Evolutionary conservation across 768 basidiomycete species (phyloP).

Genomic region (Tulasnella sp.): DNA sequence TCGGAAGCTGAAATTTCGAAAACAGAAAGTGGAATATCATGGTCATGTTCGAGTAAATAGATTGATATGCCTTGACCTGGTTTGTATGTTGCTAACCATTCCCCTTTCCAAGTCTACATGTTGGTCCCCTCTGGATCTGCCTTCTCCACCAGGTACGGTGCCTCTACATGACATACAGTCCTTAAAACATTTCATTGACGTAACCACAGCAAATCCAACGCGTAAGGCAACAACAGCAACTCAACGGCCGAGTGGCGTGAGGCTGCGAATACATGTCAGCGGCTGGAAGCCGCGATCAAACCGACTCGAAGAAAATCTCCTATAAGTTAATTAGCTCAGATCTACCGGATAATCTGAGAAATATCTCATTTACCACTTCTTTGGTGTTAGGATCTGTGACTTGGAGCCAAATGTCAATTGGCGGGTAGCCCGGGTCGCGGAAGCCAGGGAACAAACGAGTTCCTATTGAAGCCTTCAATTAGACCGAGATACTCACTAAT

Average conservation of each 20-base stretch:
- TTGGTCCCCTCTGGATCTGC: no score
- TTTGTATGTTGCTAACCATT: background rate
- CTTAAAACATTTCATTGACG: no score
- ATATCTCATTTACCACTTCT: background rate
- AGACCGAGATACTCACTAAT: background rate
- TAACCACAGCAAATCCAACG: background rate
- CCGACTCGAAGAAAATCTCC: background rate
- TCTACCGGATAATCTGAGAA: background rate
- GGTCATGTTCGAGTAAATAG: slow-evolving; percentile 82
- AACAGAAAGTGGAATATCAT: slow-evolving; percentile 98
- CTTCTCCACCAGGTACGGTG: no score
- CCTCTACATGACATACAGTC: no score
- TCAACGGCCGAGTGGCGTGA: no score
- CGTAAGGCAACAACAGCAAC: no score
- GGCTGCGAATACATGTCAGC: background rate
- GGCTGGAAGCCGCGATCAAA: background rate
- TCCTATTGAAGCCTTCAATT: background rate
- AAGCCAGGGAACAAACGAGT: no score
- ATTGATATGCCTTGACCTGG: background rate
- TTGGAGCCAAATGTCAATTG: no score
- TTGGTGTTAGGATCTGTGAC: no score
- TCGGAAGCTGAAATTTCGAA: slow-evolving; percentile 94
- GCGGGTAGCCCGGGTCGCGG: no score
- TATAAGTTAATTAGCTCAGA: background rate
- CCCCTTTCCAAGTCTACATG: background rate